These are phyloP conservation scores for Iris macrosiphon DNA, from an alignment of 106 monocot species.

Conservation along the genomic window DNA sequence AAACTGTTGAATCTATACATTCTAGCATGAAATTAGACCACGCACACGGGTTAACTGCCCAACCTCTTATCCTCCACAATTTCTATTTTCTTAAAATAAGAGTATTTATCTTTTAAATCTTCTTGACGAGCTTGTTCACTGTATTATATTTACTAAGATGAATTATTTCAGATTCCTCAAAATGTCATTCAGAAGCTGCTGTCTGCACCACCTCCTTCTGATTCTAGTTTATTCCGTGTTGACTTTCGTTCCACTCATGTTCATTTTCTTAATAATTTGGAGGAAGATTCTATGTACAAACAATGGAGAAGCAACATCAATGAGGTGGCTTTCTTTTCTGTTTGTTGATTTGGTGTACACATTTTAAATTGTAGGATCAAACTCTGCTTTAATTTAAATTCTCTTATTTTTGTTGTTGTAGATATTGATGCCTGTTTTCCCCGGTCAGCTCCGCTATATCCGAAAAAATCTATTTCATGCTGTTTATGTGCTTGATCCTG, in stretches of 20 bases:
- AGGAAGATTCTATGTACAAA: slow-evolving; percentile 88
- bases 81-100: no score
- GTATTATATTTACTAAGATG: no score
- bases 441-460: slow-evolving; percentile 92
- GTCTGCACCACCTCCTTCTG: slow-evolving; percentile 64
- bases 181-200: slow-evolving; percentile 67
- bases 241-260: slow-evolving; percentile 89
- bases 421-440: slow-evolving; percentile 95
- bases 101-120: no score
- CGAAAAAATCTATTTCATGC: slow-evolving; percentile 97
- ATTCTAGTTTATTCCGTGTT: slow-evolving; percentile 67
- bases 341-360: not conserved
- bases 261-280: slow-evolving; percentile 91
- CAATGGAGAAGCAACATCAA: slow-evolving; percentile 87
- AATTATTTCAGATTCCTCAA: slow-evolving; percentile 71
- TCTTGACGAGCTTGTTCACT: slow-evolving; percentile 1
- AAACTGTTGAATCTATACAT: no score
- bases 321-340: slow-evolving; percentile 50
- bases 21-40: no score
- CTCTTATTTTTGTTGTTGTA: slow-evolving; percentile 23
- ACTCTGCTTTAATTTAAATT: no score
- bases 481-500: slow-evolving; percentile 93
- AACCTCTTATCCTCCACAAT: no score
- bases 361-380: not conserved
- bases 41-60: no score